Percentiles rank a stretch among this genome's conserved stretches.
Conservation (phyloP, 257 asterid genomes). For the Ballota nigra region DNA sequence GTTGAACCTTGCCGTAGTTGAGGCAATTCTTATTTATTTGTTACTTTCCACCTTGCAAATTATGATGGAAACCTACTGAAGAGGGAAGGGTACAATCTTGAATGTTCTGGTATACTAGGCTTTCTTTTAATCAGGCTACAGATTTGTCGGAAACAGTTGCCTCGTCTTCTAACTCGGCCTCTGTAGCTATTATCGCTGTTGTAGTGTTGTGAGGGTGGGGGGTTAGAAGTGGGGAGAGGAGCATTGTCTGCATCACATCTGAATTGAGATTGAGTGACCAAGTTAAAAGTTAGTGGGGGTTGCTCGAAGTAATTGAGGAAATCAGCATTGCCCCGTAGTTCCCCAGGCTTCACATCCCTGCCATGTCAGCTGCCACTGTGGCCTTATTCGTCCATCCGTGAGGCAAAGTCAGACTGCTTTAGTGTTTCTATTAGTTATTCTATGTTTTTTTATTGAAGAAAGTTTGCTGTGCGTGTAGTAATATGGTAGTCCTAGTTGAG, state of each 20-base stretch:
- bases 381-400: background rate
- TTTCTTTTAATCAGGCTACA: constrained; percentile 14
- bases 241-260: background rate
- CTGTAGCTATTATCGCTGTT: background rate
- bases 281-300: constrained; percentile 7
- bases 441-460: background rate
- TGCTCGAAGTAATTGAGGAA: constrained; percentile 9
- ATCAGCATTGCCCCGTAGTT: background rate
- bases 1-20: background rate
- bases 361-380: constrained; percentile 4
- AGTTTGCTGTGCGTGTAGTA: background rate
- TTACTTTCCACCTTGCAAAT: background rate
- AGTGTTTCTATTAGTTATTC: background rate
- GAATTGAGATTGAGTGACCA: background rate
- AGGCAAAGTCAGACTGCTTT: constrained; percentile 10
- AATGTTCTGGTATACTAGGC: constrained; percentile 1
- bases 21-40: background rate
- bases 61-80: background rate
- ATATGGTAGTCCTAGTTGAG: background rate
- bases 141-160: background rate
- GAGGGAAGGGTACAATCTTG: constrained; percentile 3
- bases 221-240: constrained; percentile 6
- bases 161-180: background rate
- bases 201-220: constrained; percentile 1
- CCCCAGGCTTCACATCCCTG: background rate